Evolutionary conservation across 768 basidiomycete species (phyloP), one percentile per base, ranked within the genome.

Genomic region (Leucosporidium creatinivorum): DNA sequence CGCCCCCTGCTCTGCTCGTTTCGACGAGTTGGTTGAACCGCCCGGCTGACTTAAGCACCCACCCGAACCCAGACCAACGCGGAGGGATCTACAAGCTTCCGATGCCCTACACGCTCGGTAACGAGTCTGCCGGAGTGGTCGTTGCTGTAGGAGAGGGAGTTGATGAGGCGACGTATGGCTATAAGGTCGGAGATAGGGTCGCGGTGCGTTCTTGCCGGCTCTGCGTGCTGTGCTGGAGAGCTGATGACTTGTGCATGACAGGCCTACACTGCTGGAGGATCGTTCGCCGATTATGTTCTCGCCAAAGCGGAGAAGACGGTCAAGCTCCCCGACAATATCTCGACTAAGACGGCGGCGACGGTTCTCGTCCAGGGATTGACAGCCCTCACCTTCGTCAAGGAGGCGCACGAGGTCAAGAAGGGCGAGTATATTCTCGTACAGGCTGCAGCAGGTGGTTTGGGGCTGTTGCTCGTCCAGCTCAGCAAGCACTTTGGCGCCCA

Each of bases 381-480:
- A 68, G 86, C 87, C 0, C 75, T 88, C 19, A 84, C 84, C 1
- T 88, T 92, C 74, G 82, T 89, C 70, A 86, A 86, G 58, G 94
- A 99, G 77, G 85, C 91, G 12, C 89, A 97, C 78, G 79, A 85
- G 54, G 88, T 93, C 65, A 83, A 92, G 77, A 84, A 75, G 58
- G 79, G 79, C 2, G 65, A 75, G 60, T 72, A 60, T 51, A 68
- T 76, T n/a, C 64, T 74, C 50, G 70, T 97, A 2, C 90, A 96
- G 76, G 93, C 94, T 39, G 84, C 94, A 44, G 93, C 94, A 0
- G 94, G 94, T 39, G 93, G 93, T 17, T 82, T 96, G 15, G 94
- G 82, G 1, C 70, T 79, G 3, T 62, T 79, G 31, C 75, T 81
- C 21, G 76, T 76, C 60, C 81, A 81, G 74, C 76, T 80, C 39